Evolutionary conservation across 2,329 filamentous ascomycete genomes (phyloP).

Genomic region (Dryadomyces quercus-mongolicae): DNA sequence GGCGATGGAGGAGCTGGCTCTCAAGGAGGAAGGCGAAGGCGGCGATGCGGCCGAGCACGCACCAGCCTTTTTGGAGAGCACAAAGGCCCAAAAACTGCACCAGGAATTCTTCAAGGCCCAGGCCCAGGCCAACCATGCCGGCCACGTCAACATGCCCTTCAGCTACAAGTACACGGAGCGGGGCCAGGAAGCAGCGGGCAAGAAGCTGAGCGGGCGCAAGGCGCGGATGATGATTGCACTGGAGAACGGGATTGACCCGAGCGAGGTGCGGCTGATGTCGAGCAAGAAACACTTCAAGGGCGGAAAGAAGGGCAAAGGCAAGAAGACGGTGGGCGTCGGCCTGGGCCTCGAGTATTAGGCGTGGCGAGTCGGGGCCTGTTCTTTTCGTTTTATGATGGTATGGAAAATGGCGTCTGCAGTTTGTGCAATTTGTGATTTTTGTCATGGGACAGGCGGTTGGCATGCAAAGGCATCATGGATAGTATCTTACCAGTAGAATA

Average conservation of each 20-base stretch:
- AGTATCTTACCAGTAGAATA: no score
- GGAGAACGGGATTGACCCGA: slow-evolving; percentile 73
- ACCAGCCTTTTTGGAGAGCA: slow-evolving; percentile 34
- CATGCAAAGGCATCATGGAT: neutral
- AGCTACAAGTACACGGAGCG: slow-evolving; percentile 82
- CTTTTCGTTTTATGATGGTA: neutral
- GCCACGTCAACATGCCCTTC: slow-evolving; percentile 69
- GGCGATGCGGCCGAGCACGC: slow-evolving; percentile 13
- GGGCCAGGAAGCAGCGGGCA: slow-evolving; percentile 38
- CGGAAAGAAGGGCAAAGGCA: slow-evolving; percentile 40
- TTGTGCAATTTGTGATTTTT: neutral
- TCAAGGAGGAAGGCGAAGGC: neutral
- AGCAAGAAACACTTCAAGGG: slow-evolving; percentile 94
- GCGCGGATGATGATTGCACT: slow-evolving; percentile 67
- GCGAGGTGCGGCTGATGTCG: slow-evolving; percentile 52
- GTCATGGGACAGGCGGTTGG: neutral
- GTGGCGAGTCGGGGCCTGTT: neutral
- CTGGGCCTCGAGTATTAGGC: slow-evolving; percentile 3
- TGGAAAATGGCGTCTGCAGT: neutral
- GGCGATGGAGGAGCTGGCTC: slow-evolving; percentile 22
- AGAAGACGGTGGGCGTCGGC: slow-evolving; percentile 23
- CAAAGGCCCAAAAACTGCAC: slow-evolving; percentile 69
- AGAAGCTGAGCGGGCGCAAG: slow-evolving; percentile 73
- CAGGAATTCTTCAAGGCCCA: slow-evolving; percentile 74
- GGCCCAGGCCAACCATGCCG: slow-evolving; percentile 35